Percentiles rank a stretch among this genome's conserved stretches.
Conservation (phyloP, 2,329 filamentous ascomycete genomes). For the Aspergillaceae sp. region DNA sequence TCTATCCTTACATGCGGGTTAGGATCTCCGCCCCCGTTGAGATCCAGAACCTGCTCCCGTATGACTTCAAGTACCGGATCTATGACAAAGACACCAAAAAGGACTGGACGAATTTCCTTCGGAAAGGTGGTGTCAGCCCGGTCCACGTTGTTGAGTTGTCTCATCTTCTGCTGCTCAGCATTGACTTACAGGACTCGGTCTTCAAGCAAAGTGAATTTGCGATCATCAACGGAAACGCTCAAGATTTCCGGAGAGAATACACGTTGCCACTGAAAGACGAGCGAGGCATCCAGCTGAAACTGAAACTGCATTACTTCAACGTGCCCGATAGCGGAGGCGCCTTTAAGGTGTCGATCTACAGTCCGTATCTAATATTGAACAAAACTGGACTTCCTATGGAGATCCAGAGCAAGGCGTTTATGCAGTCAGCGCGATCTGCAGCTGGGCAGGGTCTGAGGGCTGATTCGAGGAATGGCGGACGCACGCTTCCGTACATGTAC, state of each 20-base stretch:
- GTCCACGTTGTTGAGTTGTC: constrained; percentile 96
- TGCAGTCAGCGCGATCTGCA: constrained; percentile 71
- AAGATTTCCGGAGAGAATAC: constrained; percentile 80
- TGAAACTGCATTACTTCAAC: constrained; percentile 83
- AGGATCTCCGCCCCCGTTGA: constrained; percentile 88
- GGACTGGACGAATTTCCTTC: constrained; percentile 96
- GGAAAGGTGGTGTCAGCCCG: constrained; percentile 92
- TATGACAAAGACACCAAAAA: constrained; percentile 98
- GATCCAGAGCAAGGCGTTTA: constrained; percentile 79
- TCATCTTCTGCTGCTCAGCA: constrained; percentile 80
- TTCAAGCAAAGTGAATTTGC: constrained; percentile 95
- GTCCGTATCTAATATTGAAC: constrained; percentile 89
- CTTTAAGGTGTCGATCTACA: constrained; percentile 92
- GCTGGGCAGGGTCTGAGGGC: constrained; percentile 67
- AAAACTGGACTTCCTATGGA: constrained; percentile 85
- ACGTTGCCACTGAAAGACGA: constrained; percentile 75
- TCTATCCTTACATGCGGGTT: constrained; percentile 91
- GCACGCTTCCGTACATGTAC: constrained; percentile 90
- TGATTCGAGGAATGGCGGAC: constrained; percentile 44
- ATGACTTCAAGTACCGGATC: constrained; percentile 98
- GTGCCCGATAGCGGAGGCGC: constrained; percentile 89
- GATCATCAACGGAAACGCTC: constrained; percentile 84
- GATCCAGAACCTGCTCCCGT: constrained; percentile 87
- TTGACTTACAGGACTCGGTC: constrained; percentile 92
- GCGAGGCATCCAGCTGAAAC: constrained; percentile 65